A percentile compares a stretch with the other conserved stretches of the same genome.
These are phyloP conservation scores for Globisporangium spinosum DNA, from an alignment of 352 stramenopile species.

Conservation along the genomic window DNA sequence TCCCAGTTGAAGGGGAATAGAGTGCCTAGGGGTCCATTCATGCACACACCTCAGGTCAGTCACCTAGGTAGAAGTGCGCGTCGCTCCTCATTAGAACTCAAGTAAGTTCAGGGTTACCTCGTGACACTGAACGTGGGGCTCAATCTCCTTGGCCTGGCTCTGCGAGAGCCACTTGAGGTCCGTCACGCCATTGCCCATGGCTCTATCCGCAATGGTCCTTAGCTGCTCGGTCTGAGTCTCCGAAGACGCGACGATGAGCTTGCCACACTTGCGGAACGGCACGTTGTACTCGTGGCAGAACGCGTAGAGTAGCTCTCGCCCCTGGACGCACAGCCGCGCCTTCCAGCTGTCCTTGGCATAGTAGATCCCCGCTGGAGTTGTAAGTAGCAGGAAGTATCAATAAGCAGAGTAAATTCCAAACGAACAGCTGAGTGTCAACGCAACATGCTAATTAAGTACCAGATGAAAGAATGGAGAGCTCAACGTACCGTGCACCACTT, in stretches of 20 bases:
- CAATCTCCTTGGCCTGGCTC: slow-evolving; percentile 36
- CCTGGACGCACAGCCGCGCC: slow-evolving; percentile 88
- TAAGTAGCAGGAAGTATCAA: background rate
- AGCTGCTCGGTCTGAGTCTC: slow-evolving; percentile 36
- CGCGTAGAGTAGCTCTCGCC: slow-evolving; percentile 86
- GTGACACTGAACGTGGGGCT: slow-evolving; percentile 56
- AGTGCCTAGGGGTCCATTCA: slow-evolving; percentile 47
- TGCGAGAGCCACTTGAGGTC: slow-evolving; percentile 51
- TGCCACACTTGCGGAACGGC: slow-evolving; percentile 86
- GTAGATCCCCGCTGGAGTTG: slow-evolving; percentile 84
- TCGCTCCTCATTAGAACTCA: background rate
- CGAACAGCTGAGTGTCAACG: background rate
- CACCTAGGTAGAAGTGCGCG: background rate
- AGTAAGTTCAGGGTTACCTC: slow-evolving; percentile 21
- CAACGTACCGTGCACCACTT: slow-evolving; percentile 91
- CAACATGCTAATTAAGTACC: background rate
- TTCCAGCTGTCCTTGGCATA: slow-evolving; percentile 90
- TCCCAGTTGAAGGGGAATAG: slow-evolving; percentile 93
- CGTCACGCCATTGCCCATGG: slow-evolving; percentile 48
- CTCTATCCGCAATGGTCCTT: slow-evolving; percentile 31
- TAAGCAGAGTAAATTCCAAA: background rate
- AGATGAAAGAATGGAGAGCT: background rate
- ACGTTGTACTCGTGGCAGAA: slow-evolving; percentile 89
- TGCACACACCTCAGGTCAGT: background rate
- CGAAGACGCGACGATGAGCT: slow-evolving; percentile 90